Evolutionary conservation across 2,329 filamentous ascomycete genomes (phyloP), one percentile per base, ranked within the genome.

Genomic region (Sporothrix brasiliensis): DNA sequence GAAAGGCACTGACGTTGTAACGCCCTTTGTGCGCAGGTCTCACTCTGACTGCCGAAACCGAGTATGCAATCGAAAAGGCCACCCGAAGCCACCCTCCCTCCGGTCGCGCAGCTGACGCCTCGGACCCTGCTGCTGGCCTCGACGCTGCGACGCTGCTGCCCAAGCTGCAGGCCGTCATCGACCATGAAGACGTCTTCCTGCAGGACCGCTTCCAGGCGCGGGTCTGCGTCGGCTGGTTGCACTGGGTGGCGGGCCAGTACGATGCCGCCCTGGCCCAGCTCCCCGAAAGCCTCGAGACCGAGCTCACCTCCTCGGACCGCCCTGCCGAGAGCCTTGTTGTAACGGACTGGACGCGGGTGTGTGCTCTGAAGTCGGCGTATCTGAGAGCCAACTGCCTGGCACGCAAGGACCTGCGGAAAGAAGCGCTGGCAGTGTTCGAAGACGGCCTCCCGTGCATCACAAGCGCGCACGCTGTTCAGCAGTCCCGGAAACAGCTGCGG

Each of bases 211-310:
- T 94, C 75, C 93, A 97, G 79, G 94, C 93, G 44, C 89, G 88
- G 72, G 89, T 95, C 67, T 95, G 92, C 79, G 79, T 94, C 58
- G 93, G 90, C 69, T 96, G 93, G 91, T 84, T 97, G 75, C 89
- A 96, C 77, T 97, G 92, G 88, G 87, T 89, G 10, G 80, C 91
- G 68, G 89, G 88, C 47, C 91, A 96, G 75, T 91, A 91, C 73
- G 83, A 82, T 0, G 78, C 87, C 54, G 89, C 90, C 50, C 80
- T 87, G 54, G 81, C 82, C 49, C 86, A 83, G 70, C 82, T 97
- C 16, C 92, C 92, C 4, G 84, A 83, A 71, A 86, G 88, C 73
- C 83, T 92, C 67, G 85, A 86, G 21, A 60, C 39, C 61, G 81
- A 84, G 58, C 84, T 86, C 44, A 81, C 87, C 39, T 81, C 83